Evolutionary conservation across 352 stramenopile genomes (phyloP), one percentile per base, ranked within the genome.

Genomic region (Phytophthora colocasiae): DNA sequence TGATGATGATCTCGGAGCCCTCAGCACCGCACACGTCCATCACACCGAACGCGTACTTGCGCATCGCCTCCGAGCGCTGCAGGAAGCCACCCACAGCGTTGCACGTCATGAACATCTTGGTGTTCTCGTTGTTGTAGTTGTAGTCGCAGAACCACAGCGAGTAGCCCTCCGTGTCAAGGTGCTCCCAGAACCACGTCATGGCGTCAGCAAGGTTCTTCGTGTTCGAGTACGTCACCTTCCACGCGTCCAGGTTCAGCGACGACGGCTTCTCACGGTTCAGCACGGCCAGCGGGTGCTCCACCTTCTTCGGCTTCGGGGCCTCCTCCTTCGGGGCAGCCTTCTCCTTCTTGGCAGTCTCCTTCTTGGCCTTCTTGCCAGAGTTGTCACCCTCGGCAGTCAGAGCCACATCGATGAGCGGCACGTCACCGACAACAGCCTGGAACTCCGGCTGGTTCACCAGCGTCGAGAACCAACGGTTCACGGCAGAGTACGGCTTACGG

Each of bases 391-490:
- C 80, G n/a, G 89, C 78, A 12, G 77, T 67, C 31, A 95, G 63
- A 58, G 85, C 83, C 39, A 90, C 81, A 48, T 95, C 85, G 64
- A 78, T 89, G 34, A 98, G 78, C 24, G 80, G 78, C 53, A 98
- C 93, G 49, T 97, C 89, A 32, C 96, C 96, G 17, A 98, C 73
- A 24, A 99, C 87, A 19, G 90, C 81, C 53, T 84, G 68, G 81
- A 99, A 98, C 72, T 98, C 78, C 11, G 91, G 86, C 78, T 98
- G 91, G 73, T 98, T 96, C n/a, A 98, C 92, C 38, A 90, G 93
- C 49, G 88, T 98, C 36, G 71, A 77, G 75, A 99, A 99, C 95
- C 94, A 99, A 49, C 90, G 82, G 36, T 86, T 81, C 49, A 98
- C 89, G 56, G 86, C 90, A 19, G 82, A 80, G 78, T 91, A 98